Evolutionary conservation across 495 filamentous ascomycete genomes (phyloP), one percentile per base, ranked within the genome.

Genomic region (Hypoxylon rickii): DNA sequence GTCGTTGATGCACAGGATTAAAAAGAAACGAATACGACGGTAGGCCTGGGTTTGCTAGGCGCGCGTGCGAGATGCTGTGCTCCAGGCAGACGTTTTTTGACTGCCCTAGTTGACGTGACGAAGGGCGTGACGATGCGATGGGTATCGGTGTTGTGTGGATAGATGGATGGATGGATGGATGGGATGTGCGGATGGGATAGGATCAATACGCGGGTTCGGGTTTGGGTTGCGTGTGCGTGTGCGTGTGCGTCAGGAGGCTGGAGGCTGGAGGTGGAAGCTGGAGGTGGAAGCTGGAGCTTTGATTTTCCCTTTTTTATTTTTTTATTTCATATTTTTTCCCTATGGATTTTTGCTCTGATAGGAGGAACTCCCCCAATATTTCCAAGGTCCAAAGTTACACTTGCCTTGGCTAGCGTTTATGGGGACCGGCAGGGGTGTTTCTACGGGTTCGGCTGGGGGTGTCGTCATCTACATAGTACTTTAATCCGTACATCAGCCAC

Each of bases 51-150:
- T 37, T 52, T n/a, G 43, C 20, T 40, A n/a, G 2, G 16, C 22
- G 41, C 26, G 42, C 33, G 51, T 41, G 19, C 19, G 29, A 36
- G 34, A 13, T 8, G 24, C 3, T 17, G 22, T 44, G 7, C 29
- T 49, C 24, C 12, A 60, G 56, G 56, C 56, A 60, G 50, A 50
- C 39, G 44, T 34, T 48, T 60, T 60, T 38, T 26, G 32, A n/a
- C 1, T 24, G n/a, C 6, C 3, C 10, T 19, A 17, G 16, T 29
- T 3, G 44, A 31, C n/a, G 43, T n/a, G n/a, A n/a, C n/a, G n/a
- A n/a, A n/a, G n/a, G n/a, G n/a, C n/a, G n/a, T n/a, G n/a, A n/a
- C n/a, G n/a, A n/a, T n/a, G n/a, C n/a, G n/a, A n/a, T n/a, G n/a
- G n/a, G n/a, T n/a, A n/a, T n/a, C n/a, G n/a, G n/a, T n/a, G n/a